A percentile compares a stretch with the other conserved stretches of the same genome.
Evolutionary conservation across 768 basidiomycete species (phyloP).

Genomic region (Coprinopsis marcescibilis): DNA sequence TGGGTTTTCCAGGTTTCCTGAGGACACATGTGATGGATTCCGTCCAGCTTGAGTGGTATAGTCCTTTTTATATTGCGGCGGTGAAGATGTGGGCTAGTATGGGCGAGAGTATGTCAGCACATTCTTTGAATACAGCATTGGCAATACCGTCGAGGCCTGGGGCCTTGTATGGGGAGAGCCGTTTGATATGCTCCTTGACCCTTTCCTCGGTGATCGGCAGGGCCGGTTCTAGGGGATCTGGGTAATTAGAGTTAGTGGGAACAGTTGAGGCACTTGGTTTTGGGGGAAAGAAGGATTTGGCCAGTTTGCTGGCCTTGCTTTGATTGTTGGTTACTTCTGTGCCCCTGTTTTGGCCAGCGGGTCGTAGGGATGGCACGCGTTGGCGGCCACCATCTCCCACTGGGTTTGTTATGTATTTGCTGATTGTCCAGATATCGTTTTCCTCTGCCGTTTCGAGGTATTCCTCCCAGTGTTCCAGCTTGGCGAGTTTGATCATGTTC

Average conservation of each 20-base stretch:
- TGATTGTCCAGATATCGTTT: slow-evolving; percentile 19
- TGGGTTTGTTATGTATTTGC: slow-evolving; percentile 16
- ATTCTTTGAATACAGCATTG: slow-evolving; percentile 18
- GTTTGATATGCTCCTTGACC: slow-evolving; percentile 18
- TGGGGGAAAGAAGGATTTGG: slow-evolving; percentile 24
- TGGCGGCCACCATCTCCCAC: slow-evolving; percentile 21
- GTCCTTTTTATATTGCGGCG: slow-evolving; percentile 7
- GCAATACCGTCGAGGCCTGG: slow-evolving; percentile 22
- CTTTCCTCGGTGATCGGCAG: slow-evolving; percentile 19
- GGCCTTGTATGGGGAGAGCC: slow-evolving; percentile 27
- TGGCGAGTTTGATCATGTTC: slow-evolving; percentile 15
- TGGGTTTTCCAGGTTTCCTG: slow-evolving; percentile 26
- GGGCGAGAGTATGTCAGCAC: slow-evolving; percentile 6
- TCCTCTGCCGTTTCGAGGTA: slow-evolving; percentile 20
- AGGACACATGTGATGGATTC: slow-evolving; percentile 22
- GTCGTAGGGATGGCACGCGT: slow-evolving; percentile 20
- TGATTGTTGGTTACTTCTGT: slow-evolving; percentile 15
- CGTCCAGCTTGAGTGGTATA: slow-evolving; percentile 13
- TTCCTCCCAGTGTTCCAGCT: slow-evolving; percentile 21
- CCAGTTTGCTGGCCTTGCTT: slow-evolving; percentile 19
- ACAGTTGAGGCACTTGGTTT: slow-evolving; percentile 1
- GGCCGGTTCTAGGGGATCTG: slow-evolving; percentile 16
- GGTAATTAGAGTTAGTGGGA: slow-evolving; percentile 19
- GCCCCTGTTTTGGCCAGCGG: not conserved
- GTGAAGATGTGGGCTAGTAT: slow-evolving; percentile 15